Conservation (phyloP, 2,329 filamentous ascomycete species). For the Dactylellina haptotyla region DNA sequence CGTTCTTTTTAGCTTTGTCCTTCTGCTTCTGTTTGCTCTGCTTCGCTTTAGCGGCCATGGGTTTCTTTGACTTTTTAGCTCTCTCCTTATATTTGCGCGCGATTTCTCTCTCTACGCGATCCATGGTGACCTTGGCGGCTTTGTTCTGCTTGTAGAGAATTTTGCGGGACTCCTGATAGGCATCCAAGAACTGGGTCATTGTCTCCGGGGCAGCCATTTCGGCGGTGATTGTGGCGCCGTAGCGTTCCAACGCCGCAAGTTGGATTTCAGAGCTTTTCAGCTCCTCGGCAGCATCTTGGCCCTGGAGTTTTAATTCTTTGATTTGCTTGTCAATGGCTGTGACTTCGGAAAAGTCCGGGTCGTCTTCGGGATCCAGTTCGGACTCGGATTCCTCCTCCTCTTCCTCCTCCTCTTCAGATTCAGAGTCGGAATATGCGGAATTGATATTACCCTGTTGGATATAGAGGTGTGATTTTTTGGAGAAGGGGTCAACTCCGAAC, state of each 20-base stretch:
- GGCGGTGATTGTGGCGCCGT: constrained; percentile 59
- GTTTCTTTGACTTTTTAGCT: constrained; percentile 57
- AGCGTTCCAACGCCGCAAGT: constrained; percentile 60
- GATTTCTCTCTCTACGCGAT: constrained; percentile 55
- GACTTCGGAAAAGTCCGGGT: constrained; percentile 56
- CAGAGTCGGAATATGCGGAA: constrained; percentile 59
- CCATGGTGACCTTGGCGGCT: constrained; percentile 52
- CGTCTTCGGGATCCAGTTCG: constrained; percentile 58
- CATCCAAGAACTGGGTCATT: constrained; percentile 60
- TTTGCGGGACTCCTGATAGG: constrained; percentile 58
- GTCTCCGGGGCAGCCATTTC: constrained; percentile 59
- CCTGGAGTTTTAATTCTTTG: constrained; percentile 54
- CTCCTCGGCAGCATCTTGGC: constrained; percentile 57
- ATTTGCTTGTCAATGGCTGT: constrained; percentile 55
- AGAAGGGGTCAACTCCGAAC: background rate
- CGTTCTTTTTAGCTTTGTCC: constrained; percentile 57
- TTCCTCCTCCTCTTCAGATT: constrained; percentile 58
- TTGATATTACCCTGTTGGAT: background rate
- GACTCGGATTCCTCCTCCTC: constrained; percentile 56
- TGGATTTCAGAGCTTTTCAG: constrained; percentile 54
- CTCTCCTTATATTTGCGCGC: constrained; percentile 58
- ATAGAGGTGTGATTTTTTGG: background rate
- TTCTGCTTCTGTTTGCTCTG: constrained; percentile 56
- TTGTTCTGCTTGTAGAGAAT: constrained; percentile 42
- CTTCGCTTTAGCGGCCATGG: constrained; percentile 53